Percentiles rank a stretch among this genome's conserved stretches.
These are phyloP conservation scores for Prunella vulgaris DNA, from an alignment of 257 asterid genomes.

Conservation along the genomic window DNA sequence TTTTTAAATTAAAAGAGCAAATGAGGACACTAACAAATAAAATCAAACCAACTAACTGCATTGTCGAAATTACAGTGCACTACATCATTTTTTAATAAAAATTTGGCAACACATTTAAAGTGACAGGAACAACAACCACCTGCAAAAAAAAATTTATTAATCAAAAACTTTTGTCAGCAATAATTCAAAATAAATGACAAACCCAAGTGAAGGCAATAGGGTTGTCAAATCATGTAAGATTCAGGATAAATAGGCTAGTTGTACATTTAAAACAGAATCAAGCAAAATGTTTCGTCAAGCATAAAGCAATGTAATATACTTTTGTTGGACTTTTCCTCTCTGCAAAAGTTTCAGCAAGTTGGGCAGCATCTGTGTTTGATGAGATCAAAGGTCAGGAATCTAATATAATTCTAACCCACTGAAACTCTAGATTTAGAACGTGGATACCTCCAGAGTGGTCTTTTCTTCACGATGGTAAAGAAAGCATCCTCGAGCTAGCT, in stretches of 20 bases:
- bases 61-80: too few relatives aligned
- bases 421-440: conserved; percentile 15
- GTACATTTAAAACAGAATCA: neutral
- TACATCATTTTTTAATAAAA: too few relatives aligned
- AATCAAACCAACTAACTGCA: too few relatives aligned
- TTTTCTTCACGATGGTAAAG: too few relatives aligned
- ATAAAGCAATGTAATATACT: conserved; percentile 31
- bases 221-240: neutral
- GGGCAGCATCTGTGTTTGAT: conserved; percentile 98
- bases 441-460: conserved; percentile 85
- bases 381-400: conserved; percentile 36
- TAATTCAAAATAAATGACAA: conserved; percentile 1
- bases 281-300: conserved; percentile 11
- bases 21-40: too few relatives aligned
- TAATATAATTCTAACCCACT: conserved; percentile 5
- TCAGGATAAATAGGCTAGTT: neutral
- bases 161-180: conserved; percentile 10
- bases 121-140: conserved; percentile 57
- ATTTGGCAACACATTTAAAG: too few relatives aligned
- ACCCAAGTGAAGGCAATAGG: too few relatives aligned
- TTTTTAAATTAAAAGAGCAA: too few relatives aligned
- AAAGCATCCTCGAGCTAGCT: too few relatives aligned
- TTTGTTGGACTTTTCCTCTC: conserved; percentile 79
- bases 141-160: conserved; percentile 11
- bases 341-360: conserved; percentile 96